Evolutionary conservation across 192 early-diverging fungal genomes (phyloP).

Genomic region (Linnemannia elongata): DNA sequence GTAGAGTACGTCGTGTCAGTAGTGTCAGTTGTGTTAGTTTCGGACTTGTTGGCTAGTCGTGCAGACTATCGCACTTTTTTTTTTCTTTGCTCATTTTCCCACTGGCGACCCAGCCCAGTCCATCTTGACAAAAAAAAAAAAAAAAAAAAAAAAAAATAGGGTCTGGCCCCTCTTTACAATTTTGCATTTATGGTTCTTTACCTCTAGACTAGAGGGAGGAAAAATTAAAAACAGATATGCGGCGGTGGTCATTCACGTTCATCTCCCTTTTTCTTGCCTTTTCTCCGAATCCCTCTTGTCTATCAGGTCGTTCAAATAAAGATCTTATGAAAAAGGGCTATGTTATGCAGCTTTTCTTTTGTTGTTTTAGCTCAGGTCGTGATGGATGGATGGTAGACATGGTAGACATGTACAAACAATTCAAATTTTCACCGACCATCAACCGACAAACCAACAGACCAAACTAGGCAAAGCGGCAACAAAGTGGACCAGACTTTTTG

Average conservation of each 20-base stretch:
- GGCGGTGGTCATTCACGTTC: background rate
- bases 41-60: constrained; percentile 1
- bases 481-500: background rate
- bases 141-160: background rate
- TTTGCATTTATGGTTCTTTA: background rate
- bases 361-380: background rate
- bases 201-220: background rate
- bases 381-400: background rate
- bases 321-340: background rate
- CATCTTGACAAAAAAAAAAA: background rate
- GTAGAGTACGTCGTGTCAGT: background rate
- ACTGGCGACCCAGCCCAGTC: background rate
- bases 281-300: background rate
- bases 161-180: background rate
- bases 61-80: background rate
- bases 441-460: background rate
- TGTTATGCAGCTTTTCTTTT: background rate
- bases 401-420: background rate
- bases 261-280: background rate
- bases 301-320: background rate
- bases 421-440: background rate
- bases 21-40: background rate
- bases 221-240: background rate
- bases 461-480: background rate
- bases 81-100: background rate